Evolutionary conservation across 2,329 filamentous ascomycete species (phyloP), one percentile per base, ranked within the genome.

Genomic region (Akanthomyces muscarius): DNA sequence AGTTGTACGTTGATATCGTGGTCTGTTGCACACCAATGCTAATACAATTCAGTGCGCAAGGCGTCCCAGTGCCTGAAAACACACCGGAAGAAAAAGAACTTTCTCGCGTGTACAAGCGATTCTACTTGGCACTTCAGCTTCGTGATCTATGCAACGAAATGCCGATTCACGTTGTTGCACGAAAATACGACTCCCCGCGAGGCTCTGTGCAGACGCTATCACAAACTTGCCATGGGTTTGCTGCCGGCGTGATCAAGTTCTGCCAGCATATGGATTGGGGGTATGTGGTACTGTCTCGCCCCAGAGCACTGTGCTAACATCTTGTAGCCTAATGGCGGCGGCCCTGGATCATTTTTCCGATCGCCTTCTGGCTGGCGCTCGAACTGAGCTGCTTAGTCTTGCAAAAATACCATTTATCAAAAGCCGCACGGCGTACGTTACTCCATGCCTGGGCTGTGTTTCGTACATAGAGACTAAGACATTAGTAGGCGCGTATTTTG

Each of bases 161-260:
- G 63, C 89, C 90, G 0, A 81, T 92, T 38, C 85, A 90, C 67
- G 76, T 81, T 3, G 87, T 92, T 33, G 87, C 89, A 30, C 80
- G 80, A 18, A 91, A 90, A 70, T 93, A 91, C 71, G 83, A 86
- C 65, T 85, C 86, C 64, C 86, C 89, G 10, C 83, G 90, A 23
- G 90, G 89, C 1, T 81, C 83, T 5, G 85, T 92, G 13, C 90
- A 93, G 73, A 89, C 81, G 23, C 78, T 92, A 1, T 85, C 89
- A 2, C 89, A 91, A 68, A 89, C 87, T 1, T 92, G 89, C 67
- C 86, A 91, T 66, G 90, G 90, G 0, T 93, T 92, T 69, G 90
- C 89, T 4, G 88, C 88, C 2, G 89, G 89, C 4, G 91, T 92
- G 80, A 85, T 92, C 64, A 91, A 90, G 67, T 92, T 92, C 70